Conservation (phyloP, 192 early-diverging fungal genomes). For the Spinellus fusiger region DNA sequence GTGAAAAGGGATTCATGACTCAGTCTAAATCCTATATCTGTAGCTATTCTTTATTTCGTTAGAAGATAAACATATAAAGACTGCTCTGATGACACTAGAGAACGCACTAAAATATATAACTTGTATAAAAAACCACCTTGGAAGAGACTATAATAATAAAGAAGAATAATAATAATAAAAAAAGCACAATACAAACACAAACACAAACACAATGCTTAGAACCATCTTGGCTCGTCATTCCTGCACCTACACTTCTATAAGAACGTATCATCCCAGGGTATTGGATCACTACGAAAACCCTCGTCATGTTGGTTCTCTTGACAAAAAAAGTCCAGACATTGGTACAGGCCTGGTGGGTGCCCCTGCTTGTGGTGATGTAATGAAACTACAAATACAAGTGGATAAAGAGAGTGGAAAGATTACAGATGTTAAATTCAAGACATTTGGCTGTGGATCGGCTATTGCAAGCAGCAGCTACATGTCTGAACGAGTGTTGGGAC, state of each 20-base stretch:
- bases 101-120: no score
- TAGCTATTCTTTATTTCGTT: no score
- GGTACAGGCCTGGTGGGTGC: slow-evolving; percentile 92
- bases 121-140: no score
- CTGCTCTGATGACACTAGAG: no score
- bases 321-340: slow-evolving; percentile 78
- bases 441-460: slow-evolving; percentile 94
- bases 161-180: no score
- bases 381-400: slow-evolving; percentile 94
- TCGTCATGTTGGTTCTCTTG: slow-evolving; percentile 88
- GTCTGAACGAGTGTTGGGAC: slow-evolving; percentile 89
- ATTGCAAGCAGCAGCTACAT: slow-evolving; percentile 87
- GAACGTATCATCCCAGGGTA: slow-evolving; percentile 47
- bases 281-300: slow-evolving; percentile 97
- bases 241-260: not conserved
- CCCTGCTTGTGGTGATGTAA: slow-evolving; percentile 82
- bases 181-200: not conserved
- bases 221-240: not conserved
- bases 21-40: no score
- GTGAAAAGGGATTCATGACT: no score
- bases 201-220: not conserved
- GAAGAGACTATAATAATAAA: no score
- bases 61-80: no score
- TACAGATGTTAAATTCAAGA: slow-evolving; percentile 95
- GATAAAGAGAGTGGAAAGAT: slow-evolving; percentile 86